These are phyloP conservation scores for Papilionanthe hybrid DNA, from an alignment of 116 monocot species.

Conservation along the genomic window DNA sequence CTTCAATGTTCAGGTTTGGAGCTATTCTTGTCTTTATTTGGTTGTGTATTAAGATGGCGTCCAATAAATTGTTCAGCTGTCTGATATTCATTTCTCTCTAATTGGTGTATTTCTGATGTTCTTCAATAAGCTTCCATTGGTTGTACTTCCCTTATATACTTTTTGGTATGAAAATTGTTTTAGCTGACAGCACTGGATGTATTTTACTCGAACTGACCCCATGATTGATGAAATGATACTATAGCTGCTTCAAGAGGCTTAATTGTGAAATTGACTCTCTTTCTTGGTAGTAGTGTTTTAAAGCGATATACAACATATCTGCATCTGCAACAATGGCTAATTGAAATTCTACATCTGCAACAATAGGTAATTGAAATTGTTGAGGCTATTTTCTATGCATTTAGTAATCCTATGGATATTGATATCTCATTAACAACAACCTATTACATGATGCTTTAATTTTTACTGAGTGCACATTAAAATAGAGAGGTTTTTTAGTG, in stretches of 20 bases:
- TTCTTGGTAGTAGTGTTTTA: neutral
- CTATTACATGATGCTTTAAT: neutral
- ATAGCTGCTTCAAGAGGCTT: neutral
- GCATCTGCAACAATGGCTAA: neutral
- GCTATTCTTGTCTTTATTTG: neutral
- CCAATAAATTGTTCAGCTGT: slow-evolving; percentile 6
- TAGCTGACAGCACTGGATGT: no score
- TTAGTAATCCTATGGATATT: neutral
- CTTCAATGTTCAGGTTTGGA: slow-evolving; percentile 1
- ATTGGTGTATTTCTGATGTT: neutral
- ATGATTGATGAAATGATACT: neutral
- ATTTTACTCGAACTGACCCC: neutral
- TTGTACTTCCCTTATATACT: neutral
- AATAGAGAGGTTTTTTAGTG: neutral
- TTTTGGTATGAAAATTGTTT: neutral
- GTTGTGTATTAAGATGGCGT: slow-evolving; percentile 6
- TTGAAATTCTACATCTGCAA: no score
- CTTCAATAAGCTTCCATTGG: neutral
- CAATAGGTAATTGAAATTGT: neutral
- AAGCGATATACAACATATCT: neutral
- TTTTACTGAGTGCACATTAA: neutral
- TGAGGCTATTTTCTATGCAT: neutral
- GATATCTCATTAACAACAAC: neutral
- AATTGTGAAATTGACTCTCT: neutral
- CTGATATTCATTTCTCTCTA: slow-evolving; percentile 8